Conservation (phyloP, 202 grass and related monocot species). For the Dendrocalamus latiflorus region DNA sequence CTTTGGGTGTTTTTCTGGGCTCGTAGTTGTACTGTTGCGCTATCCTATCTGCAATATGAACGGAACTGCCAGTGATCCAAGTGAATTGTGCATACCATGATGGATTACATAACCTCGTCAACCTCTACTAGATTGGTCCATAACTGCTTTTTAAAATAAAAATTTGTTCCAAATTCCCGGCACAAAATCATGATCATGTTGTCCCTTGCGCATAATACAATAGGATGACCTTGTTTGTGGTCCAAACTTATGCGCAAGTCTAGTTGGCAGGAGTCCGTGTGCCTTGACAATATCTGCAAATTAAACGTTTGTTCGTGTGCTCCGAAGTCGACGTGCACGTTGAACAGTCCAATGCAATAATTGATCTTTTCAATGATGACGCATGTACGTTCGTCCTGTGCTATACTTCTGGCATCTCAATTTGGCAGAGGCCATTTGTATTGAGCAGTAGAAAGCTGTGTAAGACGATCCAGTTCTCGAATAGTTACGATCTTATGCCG, state of each 20-base stretch:
- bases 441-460: neutral
- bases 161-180: neutral
- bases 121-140: neutral
- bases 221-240: neutral
- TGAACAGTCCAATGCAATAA: neutral
- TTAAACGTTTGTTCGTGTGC: neutral
- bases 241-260: neutral
- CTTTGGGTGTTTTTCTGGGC: neutral
- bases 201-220: neutral
- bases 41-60: neutral
- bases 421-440: neutral
- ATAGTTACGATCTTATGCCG: neutral
- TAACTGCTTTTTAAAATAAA: neutral
- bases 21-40: neutral
- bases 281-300: neutral
- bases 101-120: neutral
- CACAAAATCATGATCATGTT: neutral
- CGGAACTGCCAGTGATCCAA: neutral
- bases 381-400: neutral
- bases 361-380: neutral
- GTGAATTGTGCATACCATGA: neutral
- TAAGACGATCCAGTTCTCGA: neutral
- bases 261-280: neutral
- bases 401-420: neutral
- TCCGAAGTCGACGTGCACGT: neutral